These are phyloP conservation scores for Orbilia javanica DNA, from an alignment of 2,329 filamentous ascomycete genomes.

Conservation along the genomic window DNA sequence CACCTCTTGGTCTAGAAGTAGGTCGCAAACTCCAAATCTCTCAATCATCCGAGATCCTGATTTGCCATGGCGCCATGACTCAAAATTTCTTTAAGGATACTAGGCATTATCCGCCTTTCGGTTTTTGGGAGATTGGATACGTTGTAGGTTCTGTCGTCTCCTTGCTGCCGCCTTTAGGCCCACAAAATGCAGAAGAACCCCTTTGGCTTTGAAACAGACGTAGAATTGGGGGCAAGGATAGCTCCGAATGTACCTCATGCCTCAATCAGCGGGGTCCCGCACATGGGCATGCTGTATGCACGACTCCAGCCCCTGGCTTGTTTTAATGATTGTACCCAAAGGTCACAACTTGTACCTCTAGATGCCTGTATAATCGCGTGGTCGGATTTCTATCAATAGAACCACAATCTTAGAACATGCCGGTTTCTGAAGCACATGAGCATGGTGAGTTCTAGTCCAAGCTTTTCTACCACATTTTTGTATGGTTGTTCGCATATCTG, in stretches of 20 bases:
- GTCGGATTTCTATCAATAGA: constrained; percentile 23
- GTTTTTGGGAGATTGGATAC: neutral
- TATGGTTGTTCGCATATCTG: neutral
- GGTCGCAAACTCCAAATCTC: neutral
- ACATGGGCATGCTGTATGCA: constrained; percentile 20
- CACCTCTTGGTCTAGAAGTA: neutral
- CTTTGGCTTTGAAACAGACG: neutral
- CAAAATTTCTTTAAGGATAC: neutral
- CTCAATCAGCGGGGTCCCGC: constrained; percentile 8
- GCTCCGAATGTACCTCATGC: neutral
- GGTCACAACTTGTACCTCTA: constrained; percentile 2
- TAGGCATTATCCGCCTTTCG: neutral
- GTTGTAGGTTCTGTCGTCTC: neutral
- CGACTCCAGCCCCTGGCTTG: neutral
- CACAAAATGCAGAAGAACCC: neutral
- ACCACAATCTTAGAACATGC: neutral
- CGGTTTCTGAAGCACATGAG: neutral
- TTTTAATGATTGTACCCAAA: neutral
- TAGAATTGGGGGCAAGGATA: neutral
- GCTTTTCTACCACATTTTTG: neutral
- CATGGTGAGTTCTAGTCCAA: neutral
- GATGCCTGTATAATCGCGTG: neutral
- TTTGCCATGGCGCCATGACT: neutral
- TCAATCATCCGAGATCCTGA: neutral
- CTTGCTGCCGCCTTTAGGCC: neutral